Base-by-base conservation (phyloP, 345 rosid genomes). In the Eucalyptus pumila region DNA sequence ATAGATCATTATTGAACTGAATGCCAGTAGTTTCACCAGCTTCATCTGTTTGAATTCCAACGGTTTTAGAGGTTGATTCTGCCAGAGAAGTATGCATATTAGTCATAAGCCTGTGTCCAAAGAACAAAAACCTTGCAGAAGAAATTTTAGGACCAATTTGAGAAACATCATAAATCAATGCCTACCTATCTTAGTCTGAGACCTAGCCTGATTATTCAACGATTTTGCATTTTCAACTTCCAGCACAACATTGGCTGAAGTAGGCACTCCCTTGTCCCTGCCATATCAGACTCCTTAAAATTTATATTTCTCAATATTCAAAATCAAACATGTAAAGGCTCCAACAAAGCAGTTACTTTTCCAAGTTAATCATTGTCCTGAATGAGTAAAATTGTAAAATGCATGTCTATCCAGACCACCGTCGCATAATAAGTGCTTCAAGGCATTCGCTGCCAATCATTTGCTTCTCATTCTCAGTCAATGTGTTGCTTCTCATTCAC, bases 41-140 rank as follows among this genome's bases (percentile, higher is more conserved):
- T 87, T 86, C 83, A n/a, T 93, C 96, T 10, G 96, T 93, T 89
- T 96, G 99, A 90, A 97, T 93, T 93, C 98, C 98, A 80, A 91
- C 89, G 69, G 93, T 92, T 93, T 91, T 93, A 87, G 90, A 93
- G 34, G 95, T 93, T 91, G 94, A 91, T 92, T 89, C 90, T 90
- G 88, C 95, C 92, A 91, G 81, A 89, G 67, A 90, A 51, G 62
- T 23, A 72, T 32, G 88, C 51, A 87, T 50, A 62, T 4, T 88
- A 16, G 87, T 88, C n/a, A 49, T 27, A 15, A 80, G 12, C 80
- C 44, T 40, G 37, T 56, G 26, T 11, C 48, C 19, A 51, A 50
- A 76, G 24, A 42, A 87, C 1, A 4, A 40, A n/a, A 51, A 30
- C 87, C 16, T 50, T 52, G 62, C 45, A 90, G 72, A 45, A 87